Evolutionary conservation across 345 rosid genomes (phyloP).

Genomic region (Salix caprea): DNA sequence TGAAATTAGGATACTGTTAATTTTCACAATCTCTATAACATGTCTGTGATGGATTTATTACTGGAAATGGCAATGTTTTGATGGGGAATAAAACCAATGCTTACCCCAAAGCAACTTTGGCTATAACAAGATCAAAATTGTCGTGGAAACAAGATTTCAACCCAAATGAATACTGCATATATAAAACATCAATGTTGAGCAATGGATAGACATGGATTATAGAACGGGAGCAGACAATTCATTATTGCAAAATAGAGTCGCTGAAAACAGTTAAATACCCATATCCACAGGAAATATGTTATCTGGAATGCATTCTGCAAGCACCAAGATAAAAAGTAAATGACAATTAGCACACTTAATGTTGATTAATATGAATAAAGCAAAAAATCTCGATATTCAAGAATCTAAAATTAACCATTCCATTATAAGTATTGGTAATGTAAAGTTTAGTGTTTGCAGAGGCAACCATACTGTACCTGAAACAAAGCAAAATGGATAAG

Average conservation of each 20-base stretch:
- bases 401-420: not conserved
- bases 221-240: not conserved
- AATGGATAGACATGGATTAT: not conserved
- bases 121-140: slow-evolving; percentile 45
- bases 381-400: not conserved
- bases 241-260: not conserved
- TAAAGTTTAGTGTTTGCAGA: not conserved
- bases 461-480: slow-evolving; percentile 47
- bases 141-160: slow-evolving; percentile 69
- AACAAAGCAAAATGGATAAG: slow-evolving; percentile 89
- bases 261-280: slow-evolving; percentile 46
- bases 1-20: not conserved
- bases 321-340: not conserved
- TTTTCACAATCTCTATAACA: not conserved
- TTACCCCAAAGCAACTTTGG: slow-evolving; percentile 70
- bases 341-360: not conserved
- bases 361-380: not conserved
- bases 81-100: slow-evolving; percentile 10
- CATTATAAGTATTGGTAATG: not conserved
- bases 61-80: not conserved
- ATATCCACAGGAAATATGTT: slow-evolving; percentile 92
- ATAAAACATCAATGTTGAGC: not conserved
- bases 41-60: not conserved
- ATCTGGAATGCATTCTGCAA: slow-evolving; percentile 97
- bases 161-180: slow-evolving; percentile 67